Percentiles rank a stretch among this genome's conserved stretches.
phyloP scores from a whole-genome alignment of 2,329 filamentous ascomycete genomes.

The Diplodia mutila region DNA sequence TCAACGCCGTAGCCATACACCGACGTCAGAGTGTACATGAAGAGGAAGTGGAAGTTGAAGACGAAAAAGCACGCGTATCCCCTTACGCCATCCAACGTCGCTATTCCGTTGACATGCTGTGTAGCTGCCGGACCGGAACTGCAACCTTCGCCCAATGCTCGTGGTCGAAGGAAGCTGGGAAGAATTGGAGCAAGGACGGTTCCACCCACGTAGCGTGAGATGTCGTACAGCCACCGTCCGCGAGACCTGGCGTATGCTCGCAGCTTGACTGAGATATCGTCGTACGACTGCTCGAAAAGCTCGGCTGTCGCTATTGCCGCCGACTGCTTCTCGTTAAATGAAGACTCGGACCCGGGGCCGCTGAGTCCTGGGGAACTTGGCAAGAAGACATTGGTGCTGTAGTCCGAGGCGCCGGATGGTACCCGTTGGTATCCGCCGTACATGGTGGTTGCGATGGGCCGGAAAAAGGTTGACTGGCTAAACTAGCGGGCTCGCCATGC shows the following conservation, averaged over 20 bases:
- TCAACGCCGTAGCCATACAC: conserved; percentile 50
- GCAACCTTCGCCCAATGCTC: background rate
- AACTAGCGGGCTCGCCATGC: background rate
- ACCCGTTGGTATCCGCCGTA: conserved; percentile 17
- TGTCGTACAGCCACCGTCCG: conserved; percentile 15
- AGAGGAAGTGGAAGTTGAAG: conserved; percentile 62
- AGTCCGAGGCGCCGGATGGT: background rate
- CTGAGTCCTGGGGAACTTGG: conserved; percentile 5
- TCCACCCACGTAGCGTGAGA: conserved; percentile 2
- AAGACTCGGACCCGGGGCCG: conserved; percentile 3
- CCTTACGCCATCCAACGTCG: conserved; percentile 63
- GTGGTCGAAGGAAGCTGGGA: conserved; percentile 22
- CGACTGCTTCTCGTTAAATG: conserved; percentile 12
- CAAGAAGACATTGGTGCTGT: background rate
- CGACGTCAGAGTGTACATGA: conserved; percentile 60
- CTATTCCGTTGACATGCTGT: background rate
- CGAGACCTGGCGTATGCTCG: conserved; percentile 13
- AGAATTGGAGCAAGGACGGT: conserved; percentile 6
- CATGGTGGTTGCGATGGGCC: background rate
- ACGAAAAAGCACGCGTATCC: conserved; percentile 70
- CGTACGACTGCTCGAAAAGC: background rate
- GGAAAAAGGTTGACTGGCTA: background rate
- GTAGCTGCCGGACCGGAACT: background rate
- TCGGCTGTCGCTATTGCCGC: background rate
- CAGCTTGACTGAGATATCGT: conserved; percentile 3